A percentile compares a stretch with the other conserved stretches of the same genome.
Evolutionary conservation across 1,139 yeast genomes (phyloP).

Genomic region (Blastobotrys malaysiensis): DNA sequence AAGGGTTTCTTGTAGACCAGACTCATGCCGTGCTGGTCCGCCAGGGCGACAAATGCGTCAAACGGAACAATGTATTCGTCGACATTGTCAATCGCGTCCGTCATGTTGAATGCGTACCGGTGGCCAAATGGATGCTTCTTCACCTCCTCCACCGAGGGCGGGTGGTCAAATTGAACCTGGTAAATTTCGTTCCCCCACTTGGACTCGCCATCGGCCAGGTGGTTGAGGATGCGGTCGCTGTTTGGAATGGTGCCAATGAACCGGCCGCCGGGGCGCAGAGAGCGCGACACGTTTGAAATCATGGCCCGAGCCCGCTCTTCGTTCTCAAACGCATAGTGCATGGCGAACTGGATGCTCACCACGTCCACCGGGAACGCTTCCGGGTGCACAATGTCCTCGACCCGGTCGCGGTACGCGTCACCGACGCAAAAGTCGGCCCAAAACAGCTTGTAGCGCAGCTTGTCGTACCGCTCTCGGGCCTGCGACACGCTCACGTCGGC

Average conservation of each 20-base stretch:
- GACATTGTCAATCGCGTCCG: slow-evolving; percentile 93
- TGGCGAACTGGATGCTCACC: slow-evolving; percentile 84
- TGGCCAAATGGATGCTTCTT: slow-evolving; percentile 73
- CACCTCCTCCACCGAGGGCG: slow-evolving; percentile 62
- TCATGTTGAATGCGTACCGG: slow-evolving; percentile 70
- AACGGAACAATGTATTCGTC: slow-evolving; percentile 98
- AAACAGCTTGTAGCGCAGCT: slow-evolving; percentile 48
- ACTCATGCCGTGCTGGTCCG: slow-evolving; percentile 76
- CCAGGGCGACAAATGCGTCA: slow-evolving; percentile 73
- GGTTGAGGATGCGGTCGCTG: slow-evolving; percentile 68
- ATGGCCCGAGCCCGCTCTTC: slow-evolving; percentile 73
- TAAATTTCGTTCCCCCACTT: slow-evolving; percentile 85
- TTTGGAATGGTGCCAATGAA: slow-evolving; percentile 95
- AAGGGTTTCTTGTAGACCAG: slow-evolving; percentile 72
- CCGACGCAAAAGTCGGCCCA: slow-evolving; percentile 83
- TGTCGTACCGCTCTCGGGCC: slow-evolving; percentile 67
- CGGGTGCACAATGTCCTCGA: slow-evolving; percentile 68
- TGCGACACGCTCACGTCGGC: slow-evolving; percentile 84
- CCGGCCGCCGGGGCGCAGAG: slow-evolving; percentile 73
- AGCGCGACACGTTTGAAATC: slow-evolving; percentile 67
- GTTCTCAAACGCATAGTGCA: slow-evolving; percentile 90
- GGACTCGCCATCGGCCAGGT: slow-evolving; percentile 20
- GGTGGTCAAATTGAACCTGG: slow-evolving; percentile 68
- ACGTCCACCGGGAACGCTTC: slow-evolving; percentile 79
- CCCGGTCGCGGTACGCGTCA: slow-evolving; percentile 70